Evolutionary conservation across 179 eudicot species (phyloP), one percentile per base, ranked within the genome.

Genomic region (Drosera spatulata): DNA sequence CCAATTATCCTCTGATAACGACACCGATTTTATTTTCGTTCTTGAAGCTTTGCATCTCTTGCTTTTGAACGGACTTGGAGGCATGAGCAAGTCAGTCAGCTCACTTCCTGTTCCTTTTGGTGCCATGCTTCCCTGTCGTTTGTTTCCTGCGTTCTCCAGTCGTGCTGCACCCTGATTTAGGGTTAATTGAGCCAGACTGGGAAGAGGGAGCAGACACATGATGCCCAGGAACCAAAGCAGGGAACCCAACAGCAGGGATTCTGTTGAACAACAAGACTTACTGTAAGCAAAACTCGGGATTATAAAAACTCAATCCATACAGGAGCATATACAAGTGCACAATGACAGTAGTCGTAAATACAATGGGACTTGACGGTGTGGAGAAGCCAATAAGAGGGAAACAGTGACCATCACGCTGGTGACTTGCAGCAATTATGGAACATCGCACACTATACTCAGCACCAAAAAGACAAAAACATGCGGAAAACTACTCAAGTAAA

Each of bases 211-310:
- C 74, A 82, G 91, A 78, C 82, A 82, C 64, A 77, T 68, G 79
- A 79, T 76, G 80, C 74, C 95, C 91, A 91, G 80, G 66, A 88
- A 78, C 87, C 98, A 89, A 83, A 85, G 91, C 98, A 88, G 98
- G 96, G 95, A 91, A 91, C 83, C 97, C 96, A 91, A 80, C 98
- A 91, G 98, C 98, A 91, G 98, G 91, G 88, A 80, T 88, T 91
- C 98, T 91, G 94, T 69, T 62, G 48, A 33, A 22, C 61, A 64
- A 12, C 42, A 12, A 53, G 60, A 8, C 39, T 38, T n/a, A 6
- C 33, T 22, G 12, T 65, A 7, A 62, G 59, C 9, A 7, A 8
- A 50, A 11, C 53, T 10, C 53, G 50, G 11, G 50, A 11, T 46
- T 46, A 22, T 22, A 22, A 1, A 22, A 22, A 22, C 33, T 22